Conservation (phyloP, 345 rosid genomes). For the Streptanthus diversifolius region DNA sequence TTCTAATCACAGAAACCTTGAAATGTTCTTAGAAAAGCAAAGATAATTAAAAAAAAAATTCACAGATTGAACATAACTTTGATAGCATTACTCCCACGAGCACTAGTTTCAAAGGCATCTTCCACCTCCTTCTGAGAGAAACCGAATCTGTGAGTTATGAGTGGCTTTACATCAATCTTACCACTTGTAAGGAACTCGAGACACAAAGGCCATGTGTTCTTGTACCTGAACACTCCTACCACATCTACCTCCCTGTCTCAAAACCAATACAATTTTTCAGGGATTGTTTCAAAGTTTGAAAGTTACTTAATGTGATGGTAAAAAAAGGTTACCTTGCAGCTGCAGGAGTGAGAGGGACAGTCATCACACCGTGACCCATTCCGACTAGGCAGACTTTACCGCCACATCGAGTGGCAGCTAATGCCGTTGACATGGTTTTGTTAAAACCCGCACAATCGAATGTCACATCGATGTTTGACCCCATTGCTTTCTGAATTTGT, state of each 20-base stretch:
- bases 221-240: conserved; percentile 70
- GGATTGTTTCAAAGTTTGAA: not conserved
- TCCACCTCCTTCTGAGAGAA: conserved; percentile 87
- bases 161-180: conserved; percentile 79
- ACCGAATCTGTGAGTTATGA: conserved; percentile 82
- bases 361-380: conserved; percentile 71
- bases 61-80: conserved; percentile 90
- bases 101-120: conserved; percentile 83
- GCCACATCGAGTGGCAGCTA: conserved; percentile 67
- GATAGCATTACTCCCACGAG: conserved; percentile 75
- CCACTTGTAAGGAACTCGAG: conserved; percentile 67
- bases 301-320: not conserved
- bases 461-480: conserved; percentile 57
- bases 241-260: conserved; percentile 80
- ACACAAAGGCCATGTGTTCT: conserved; percentile 92
- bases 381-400: conserved; percentile 96
- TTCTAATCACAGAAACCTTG: conserved; percentile 1
- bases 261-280: not conserved
- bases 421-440: conserved; percentile 87
- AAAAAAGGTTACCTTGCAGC: conserved; percentile 68
- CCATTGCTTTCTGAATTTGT: conserved; percentile 58
- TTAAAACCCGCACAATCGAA: conserved; percentile 87
- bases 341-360: conserved; percentile 77
- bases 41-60: not conserved
- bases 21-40: not conserved